Evolutionary conservation across 2,329 filamentous ascomycete genomes (phyloP).

Genomic region (Didymella lethalis): DNA sequence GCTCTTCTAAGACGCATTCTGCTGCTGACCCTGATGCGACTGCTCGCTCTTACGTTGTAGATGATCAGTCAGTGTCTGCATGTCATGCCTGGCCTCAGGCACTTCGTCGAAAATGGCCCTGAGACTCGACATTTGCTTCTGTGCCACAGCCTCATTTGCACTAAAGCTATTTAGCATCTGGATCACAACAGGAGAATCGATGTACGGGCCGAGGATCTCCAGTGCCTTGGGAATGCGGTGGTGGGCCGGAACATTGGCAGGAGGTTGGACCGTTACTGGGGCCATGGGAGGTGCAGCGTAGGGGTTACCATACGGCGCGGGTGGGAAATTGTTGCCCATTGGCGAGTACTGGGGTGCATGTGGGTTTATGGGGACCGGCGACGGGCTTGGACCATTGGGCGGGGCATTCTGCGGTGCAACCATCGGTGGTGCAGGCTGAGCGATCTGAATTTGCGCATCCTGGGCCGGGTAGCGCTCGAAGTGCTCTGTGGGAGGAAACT

Average conservation of each 20-base stretch:
- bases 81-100: slow-evolving; percentile 69
- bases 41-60: slow-evolving; percentile 25
- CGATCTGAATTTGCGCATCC: slow-evolving; percentile 24
- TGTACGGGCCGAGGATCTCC: slow-evolving; percentile 55
- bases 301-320: slow-evolving; percentile 33
- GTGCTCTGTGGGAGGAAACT: slow-evolving; percentile 36
- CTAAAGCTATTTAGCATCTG: slow-evolving; percentile 47
- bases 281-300: slow-evolving; percentile 28
- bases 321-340: slow-evolving; percentile 37
- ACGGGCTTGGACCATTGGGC: slow-evolving; percentile 38
- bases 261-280: slow-evolving; percentile 9
- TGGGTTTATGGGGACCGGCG: slow-evolving; percentile 36
- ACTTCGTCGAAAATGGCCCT: slow-evolving; percentile 72
- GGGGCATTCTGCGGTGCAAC: slow-evolving; percentile 24
- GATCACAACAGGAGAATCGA: slow-evolving; percentile 53
- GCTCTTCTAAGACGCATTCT: slow-evolving; percentile 10
- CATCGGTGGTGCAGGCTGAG: slow-evolving; percentile 31
- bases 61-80: slow-evolving; percentile 39
- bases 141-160: slow-evolving; percentile 46
- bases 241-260: slow-evolving; percentile 28
- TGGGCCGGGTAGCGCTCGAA: slow-evolving; percentile 35
- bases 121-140: slow-evolving; percentile 75
- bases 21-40: neutral
- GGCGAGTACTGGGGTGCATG: slow-evolving; percentile 48
- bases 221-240: slow-evolving; percentile 49